Conservation (phyloP, 2,329 filamentous ascomycete species). For the Claviceps pazoutovae region DNA sequence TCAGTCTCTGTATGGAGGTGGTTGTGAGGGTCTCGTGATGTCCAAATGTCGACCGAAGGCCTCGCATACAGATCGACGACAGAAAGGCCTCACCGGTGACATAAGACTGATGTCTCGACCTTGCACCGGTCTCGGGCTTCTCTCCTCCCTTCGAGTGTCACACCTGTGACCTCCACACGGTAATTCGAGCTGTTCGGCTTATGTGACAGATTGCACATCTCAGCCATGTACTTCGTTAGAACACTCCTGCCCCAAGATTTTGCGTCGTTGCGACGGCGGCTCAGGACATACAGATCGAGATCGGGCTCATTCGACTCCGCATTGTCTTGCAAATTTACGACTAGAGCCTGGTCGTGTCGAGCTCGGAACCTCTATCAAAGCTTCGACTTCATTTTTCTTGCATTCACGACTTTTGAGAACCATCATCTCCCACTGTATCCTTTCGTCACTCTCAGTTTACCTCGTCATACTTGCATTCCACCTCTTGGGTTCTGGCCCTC, state of each 20-base stretch:
- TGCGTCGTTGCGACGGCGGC: background rate
- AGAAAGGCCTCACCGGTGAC: background rate
- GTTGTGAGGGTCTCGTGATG: background rate
- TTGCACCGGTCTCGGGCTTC: background rate
- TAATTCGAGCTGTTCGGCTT: background rate
- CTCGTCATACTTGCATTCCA: too few relatives aligned
- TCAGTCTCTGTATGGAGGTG: background rate
- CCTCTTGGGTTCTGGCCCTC: too few relatives aligned
- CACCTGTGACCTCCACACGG: background rate
- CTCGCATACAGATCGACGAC: background rate
- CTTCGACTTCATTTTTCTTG: background rate
- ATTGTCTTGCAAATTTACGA: background rate
- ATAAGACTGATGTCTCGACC: background rate
- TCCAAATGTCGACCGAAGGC: background rate
- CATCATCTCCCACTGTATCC: too few relatives aligned
- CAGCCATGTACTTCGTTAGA: background rate
- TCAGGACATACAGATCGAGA: background rate
- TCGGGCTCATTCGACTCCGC: too few relatives aligned
- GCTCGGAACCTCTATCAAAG: background rate
- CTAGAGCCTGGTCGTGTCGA: background rate
- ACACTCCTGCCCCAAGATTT: background rate
- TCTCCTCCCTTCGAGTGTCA: background rate
- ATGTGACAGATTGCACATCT: background rate
- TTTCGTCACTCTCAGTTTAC: too few relatives aligned
- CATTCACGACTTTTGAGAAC: background rate